Conservation (phyloP, 2,329 filamentous ascomycete genomes). For the Colletotrichum eleusines region DNA sequence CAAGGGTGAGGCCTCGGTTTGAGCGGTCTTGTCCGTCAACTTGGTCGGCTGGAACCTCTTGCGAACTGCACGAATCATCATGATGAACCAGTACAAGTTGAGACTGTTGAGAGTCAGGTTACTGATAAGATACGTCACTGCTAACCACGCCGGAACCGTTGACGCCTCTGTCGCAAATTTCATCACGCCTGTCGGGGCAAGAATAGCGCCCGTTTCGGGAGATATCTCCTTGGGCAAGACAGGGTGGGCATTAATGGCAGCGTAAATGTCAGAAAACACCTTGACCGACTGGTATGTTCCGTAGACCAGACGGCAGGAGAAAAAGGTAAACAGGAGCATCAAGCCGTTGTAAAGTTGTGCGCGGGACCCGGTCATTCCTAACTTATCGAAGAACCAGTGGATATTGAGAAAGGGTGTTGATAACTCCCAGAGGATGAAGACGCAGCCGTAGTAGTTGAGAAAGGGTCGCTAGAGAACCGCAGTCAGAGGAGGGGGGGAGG, state of each 20-base stretch:
- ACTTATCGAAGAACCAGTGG: slow-evolving; percentile 93
- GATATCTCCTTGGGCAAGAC: slow-evolving; percentile 41
- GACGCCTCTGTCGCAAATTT: slow-evolving; percentile 62
- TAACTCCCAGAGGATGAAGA: slow-evolving; percentile 89
- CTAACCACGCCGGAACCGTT: slow-evolving; percentile 77
- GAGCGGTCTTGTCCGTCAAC: slow-evolving; percentile 9
- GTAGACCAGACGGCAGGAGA: slow-evolving; percentile 81
- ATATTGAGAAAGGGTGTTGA: slow-evolving; percentile 88
- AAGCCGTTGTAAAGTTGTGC: slow-evolving; percentile 84
- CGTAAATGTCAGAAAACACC: slow-evolving; percentile 78
- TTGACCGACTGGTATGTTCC: slow-evolving; percentile 78
- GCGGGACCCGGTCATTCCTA: slow-evolving; percentile 80
- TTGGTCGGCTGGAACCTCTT: slow-evolving; percentile 71
- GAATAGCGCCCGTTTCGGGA: slow-evolving; percentile 44
- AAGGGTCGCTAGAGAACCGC: slow-evolving; percentile 74
- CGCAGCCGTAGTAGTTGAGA: slow-evolving; percentile 83
- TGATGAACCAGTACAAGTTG: slow-evolving; percentile 88
- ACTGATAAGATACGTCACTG: slow-evolving; percentile 73
- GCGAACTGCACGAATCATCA: slow-evolving; percentile 84
- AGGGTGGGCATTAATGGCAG: slow-evolving; percentile 59
- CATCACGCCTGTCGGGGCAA: slow-evolving; percentile 57
- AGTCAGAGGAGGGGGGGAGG: slow-evolving; percentile 36
- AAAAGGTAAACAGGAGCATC: slow-evolving; percentile 78
- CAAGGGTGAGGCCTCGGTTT: slow-evolving; percentile 46
- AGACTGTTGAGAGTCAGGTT: slow-evolving; percentile 80